Percentiles rank a stretch among this genome's conserved stretches.
Conservation (phyloP, 2,329 filamentous ascomycete genomes). For the Didymella exigua region DNA sequence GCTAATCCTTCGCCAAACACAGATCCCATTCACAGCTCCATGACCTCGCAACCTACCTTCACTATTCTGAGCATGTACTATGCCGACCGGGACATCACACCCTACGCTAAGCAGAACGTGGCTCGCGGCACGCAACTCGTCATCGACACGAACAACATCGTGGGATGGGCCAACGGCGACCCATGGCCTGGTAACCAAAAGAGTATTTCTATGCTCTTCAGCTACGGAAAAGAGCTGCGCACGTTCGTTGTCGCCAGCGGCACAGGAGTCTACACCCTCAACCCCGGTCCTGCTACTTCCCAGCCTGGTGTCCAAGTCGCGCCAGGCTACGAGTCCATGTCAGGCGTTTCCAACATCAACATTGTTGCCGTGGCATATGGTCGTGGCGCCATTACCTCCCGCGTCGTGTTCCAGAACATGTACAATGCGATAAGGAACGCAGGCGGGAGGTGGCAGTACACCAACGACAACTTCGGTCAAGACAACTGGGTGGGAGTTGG, state of each 20-base stretch:
- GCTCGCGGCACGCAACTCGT: slow-evolving; percentile 7
- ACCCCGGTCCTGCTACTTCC: slow-evolving; percentile 3
- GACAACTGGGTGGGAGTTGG: slow-evolving; percentile 2
- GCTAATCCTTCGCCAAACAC: background rate
- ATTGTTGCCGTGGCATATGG: slow-evolving; percentile 8
- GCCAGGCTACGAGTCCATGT: slow-evolving; percentile 11
- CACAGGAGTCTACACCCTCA: slow-evolving; percentile 1
- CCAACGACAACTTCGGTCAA: slow-evolving; percentile 2
- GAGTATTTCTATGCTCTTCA: slow-evolving; percentile 13
- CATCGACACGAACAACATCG: slow-evolving; percentile 13
- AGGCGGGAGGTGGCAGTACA: slow-evolving; percentile 13
- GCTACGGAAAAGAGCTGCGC: slow-evolving; percentile 8
- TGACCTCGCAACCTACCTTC: slow-evolving; percentile 1
- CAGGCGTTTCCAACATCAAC: slow-evolving; percentile 13
- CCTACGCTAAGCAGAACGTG: slow-evolving; percentile 4
- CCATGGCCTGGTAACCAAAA: slow-evolving; percentile 10
- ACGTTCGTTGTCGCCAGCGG: slow-evolving; percentile 4
- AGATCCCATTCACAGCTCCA: slow-evolving; percentile 6
- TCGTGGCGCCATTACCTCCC: slow-evolving; percentile 1
- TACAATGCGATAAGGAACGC: slow-evolving; percentile 9
- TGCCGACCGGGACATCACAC: slow-evolving; percentile 11
- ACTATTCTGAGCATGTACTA: slow-evolving; percentile 13
- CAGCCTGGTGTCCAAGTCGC: slow-evolving; percentile 8
- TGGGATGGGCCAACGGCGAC: slow-evolving; percentile 13
- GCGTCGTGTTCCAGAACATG: slow-evolving; percentile 12